Base-by-base conservation (phyloP, 1,284 basidiomycete genomes). In the Trametes versicolor region DNA sequence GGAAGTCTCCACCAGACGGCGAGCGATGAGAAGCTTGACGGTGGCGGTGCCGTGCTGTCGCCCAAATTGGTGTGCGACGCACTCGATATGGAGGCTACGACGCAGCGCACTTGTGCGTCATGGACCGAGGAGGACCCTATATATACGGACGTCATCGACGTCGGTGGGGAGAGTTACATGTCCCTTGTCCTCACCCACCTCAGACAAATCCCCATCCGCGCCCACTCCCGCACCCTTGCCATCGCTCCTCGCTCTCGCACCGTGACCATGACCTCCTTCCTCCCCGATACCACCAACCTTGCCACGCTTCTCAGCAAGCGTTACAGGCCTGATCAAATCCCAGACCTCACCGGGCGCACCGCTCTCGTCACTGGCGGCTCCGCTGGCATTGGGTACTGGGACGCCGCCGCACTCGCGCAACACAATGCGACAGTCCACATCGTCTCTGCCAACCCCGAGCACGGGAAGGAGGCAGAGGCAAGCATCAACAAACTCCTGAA, bases 401-500 rank as follows among this genome's bases (percentile, higher is more conserved):
- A 72, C 54, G 73, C 74, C 2, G 72, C 75, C 27, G 72, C 68
- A 10, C 72, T 77, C 52, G 76, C 76, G 7, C 60, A 63, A 23
- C 61, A 63, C 34, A 61, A 61, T 36, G 67, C 67, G 8, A 63
- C 54, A 13, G 75, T 76, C 48, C 67, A 75, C 64, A 75, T 76
- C 61, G 64, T 75, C 27, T 76, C 75, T 27, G 72, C 75, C 13
- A 68, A 63, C 54, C 45, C 63, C 2, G 61, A 68, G 8, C 73
- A 75, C 54, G 76, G 76, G 39, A 73, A 69, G 49, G 54, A 71
- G 15, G 72, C 74, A 1, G 78, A 81, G 41, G 72, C 74, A 2
- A 77, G 79, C 59, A 73, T 75, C 50, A 74, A 74, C 58, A 56
- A 82, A 32, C 87, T 91, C 69, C 81, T 92, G 62, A 82, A 86